Evolutionary conservation across 208 protist species (phyloP), one percentile per base, ranked within the genome.

Genomic region (Leishmania lainsoni): DNA sequence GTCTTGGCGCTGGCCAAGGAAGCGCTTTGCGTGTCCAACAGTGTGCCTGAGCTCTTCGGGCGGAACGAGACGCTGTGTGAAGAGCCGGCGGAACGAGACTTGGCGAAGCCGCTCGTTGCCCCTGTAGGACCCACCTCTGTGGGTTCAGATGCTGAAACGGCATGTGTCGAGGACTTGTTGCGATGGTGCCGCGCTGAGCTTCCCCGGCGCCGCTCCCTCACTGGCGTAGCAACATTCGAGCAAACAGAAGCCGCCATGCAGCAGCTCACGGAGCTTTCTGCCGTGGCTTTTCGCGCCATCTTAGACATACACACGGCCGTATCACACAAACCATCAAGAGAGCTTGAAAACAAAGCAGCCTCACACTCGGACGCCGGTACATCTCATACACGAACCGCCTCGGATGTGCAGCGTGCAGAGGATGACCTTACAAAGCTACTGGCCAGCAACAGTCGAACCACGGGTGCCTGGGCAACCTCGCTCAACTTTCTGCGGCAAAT

Each of bases 401-500:
- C 51, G 3, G 51, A 76, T 48, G 49, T 16, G 29, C 51, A 61
- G 51, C 45, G 29, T 17, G 72, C 72, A 35, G 72, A 61, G 51
- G 72, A n/a, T 3, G 72, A 29, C 5, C 72, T 76, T 48, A 45
- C 12, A 14, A 76, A 42, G 6, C 72, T 48, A 5, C 8, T 76
- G 42, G 51, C 51, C 6, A 26, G 72, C 48, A 76, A 61, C 48
- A 35, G 17, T 42, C 73, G 54, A 26, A 17, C 78, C 9, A 10
- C 49, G 6, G 70, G 76, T 29, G 56, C 66, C 48, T 79, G 73
- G 78, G 76, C 42, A 0, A 65, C 42, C 32, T 75, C 74, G 14
- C 78, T 86, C 29, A 32, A 1, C 6, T 48, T 86, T 54, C 66
- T 86, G 26, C 54, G 9, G 22, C 73, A 39, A 51, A 17, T 80